A percentile compares a stretch with the other conserved stretches of the same genome.
These are phyloP conservation scores for Macrophomina phaseolina DNA, from an alignment of 2,329 filamentous ascomycete species.

Conservation along the genomic window DNA sequence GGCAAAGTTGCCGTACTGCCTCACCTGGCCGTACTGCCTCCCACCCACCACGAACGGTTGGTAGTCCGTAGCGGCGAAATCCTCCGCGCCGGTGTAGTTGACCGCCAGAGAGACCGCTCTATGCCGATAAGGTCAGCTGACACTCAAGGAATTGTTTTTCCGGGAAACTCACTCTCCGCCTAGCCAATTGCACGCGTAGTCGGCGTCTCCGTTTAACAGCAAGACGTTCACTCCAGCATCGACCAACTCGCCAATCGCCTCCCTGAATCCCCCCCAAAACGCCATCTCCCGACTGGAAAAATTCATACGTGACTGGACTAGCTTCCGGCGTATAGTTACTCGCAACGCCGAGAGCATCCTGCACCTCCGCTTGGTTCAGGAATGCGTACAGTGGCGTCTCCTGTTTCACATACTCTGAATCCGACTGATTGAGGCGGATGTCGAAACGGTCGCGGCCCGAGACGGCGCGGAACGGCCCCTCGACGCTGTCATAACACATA, in stretches of 20 bases:
- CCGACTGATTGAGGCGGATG: constrained; percentile 55
- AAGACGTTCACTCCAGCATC: constrained; percentile 45
- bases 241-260: constrained; percentile 50
- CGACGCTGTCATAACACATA: constrained; percentile 46
- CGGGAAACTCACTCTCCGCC: constrained; percentile 39
- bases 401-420: constrained; percentile 59
- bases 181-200: constrained; percentile 47
- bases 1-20: constrained; percentile 73
- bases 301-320: constrained; percentile 53
- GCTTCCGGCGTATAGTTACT: constrained; percentile 65
- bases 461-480: constrained; percentile 32
- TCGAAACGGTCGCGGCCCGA: constrained; percentile 60
- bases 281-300: constrained; percentile 59
- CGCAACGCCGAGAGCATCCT: constrained; percentile 66
- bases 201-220: constrained; percentile 43
- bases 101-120: constrained; percentile 52
- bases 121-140: background rate
- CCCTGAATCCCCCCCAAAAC: constrained; percentile 64
- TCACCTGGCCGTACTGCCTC: constrained; percentile 65
- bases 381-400: constrained; percentile 51
- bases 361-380: constrained; percentile 65
- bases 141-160: too few species aligned
- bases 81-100: constrained; percentile 30
- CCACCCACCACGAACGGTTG: constrained; percentile 73
- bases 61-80: constrained; percentile 72